phyloP scores from a whole-genome alignment of 164 flowering plant genomes.

The Aristolochia californica region DNA sequence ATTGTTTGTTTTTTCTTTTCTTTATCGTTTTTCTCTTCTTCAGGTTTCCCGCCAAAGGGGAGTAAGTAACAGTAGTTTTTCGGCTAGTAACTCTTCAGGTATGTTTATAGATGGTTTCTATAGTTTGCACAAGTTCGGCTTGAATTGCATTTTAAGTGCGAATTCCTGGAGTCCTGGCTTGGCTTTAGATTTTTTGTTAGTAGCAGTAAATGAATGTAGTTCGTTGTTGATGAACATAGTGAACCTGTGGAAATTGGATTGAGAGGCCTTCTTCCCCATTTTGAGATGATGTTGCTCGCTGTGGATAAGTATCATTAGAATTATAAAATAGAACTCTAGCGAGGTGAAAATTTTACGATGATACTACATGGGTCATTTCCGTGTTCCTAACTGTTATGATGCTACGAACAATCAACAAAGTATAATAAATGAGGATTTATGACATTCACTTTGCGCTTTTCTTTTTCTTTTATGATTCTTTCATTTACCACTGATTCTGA shows the following conservation, averaged over 20 bases:
- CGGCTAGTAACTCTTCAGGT: neutral
- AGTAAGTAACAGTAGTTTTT: neutral
- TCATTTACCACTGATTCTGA: too few relatives aligned
- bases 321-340: neutral
- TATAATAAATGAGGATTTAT: neutral
- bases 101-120: neutral
- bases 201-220: too few relatives aligned
- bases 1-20: neutral
- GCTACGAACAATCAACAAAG: neutral
- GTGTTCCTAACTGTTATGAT: too few relatives aligned
- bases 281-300: neutral
- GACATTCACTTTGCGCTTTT: neutral
- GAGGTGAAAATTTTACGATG: too few relatives aligned
- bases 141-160: too few relatives aligned
- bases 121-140: neutral
- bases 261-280: neutral
- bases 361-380: too few relatives aligned
- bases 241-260: neutral
- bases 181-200: neutral
- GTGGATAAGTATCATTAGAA: neutral
- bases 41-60: slow-evolving; percentile 1
- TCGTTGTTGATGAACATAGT: too few relatives aligned
- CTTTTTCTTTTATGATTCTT: neutral
- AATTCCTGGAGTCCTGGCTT: neutral
- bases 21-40: neutral